phyloP scores from a whole-genome alignment of 306 rosid species.

The Malus orientalis region DNA sequence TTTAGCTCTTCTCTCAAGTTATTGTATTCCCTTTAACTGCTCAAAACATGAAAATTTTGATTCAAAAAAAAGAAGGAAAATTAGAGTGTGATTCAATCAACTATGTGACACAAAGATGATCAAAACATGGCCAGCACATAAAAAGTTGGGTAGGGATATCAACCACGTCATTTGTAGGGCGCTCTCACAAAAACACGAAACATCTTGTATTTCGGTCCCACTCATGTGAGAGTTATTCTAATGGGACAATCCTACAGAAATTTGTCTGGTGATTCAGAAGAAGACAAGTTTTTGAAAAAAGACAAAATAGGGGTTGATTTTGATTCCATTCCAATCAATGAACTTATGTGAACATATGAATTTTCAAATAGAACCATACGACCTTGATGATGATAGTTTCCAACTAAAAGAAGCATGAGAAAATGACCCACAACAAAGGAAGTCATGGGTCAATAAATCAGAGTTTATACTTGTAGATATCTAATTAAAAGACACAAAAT shows the following conservation, averaged over 20 bases:
- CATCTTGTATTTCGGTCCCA: no score
- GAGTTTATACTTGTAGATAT: neutral
- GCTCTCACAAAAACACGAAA: no score
- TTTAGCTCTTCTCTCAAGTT: neutral
- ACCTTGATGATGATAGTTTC: neutral
- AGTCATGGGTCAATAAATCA: slow-evolving; percentile 17
- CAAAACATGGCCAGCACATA: no score
- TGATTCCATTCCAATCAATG: neutral
- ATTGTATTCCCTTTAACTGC: neutral
- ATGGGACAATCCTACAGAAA: no score
- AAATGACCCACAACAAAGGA: neutral
- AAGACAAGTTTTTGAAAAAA: neutral
- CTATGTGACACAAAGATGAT: no score
- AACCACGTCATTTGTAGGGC: no score
- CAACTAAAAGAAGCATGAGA: neutral
- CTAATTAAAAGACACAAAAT: neutral
- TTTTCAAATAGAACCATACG: slow-evolving; percentile 4
- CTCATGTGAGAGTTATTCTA: no score
- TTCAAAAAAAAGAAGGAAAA: neutral
- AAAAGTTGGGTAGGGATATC: no score
- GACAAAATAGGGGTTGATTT: slow-evolving; percentile 4
- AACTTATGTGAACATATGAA: neutral
- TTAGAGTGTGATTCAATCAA: neutral
- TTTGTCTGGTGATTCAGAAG: no score
- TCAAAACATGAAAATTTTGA: slow-evolving; percentile 3